Conservation (phyloP, 2,329 filamentous ascomycete genomes). For the Colletotrichum sp. region DNA sequence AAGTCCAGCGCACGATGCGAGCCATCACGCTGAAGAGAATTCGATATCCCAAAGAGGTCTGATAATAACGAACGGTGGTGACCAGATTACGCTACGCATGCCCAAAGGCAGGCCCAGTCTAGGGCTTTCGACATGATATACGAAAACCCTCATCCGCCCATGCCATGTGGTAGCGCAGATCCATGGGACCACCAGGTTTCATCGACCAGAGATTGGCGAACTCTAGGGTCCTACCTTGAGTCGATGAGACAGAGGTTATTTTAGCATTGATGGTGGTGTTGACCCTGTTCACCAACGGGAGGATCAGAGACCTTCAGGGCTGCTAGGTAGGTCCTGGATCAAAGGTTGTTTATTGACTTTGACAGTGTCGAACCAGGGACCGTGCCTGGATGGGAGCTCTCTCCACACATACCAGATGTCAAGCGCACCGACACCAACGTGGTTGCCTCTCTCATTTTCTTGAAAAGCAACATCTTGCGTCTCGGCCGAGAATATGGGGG, state of each 20-base stretch:
- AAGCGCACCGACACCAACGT: background rate
- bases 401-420: background rate
- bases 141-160: background rate
- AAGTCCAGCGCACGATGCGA: background rate
- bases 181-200: background rate
- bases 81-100: background rate
- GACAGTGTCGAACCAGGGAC: background rate
- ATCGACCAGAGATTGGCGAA: background rate
- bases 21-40: background rate
- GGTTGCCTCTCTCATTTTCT: background rate
- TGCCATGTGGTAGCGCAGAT: background rate
- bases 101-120: fast-evolving
- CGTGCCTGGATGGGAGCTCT: background rate
- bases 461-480: background rate
- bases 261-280: constrained; percentile 11
- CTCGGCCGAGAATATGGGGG: background rate
- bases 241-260: constrained; percentile 17
- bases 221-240: background rate
- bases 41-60: background rate
- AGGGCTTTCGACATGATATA: background rate
- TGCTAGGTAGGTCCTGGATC: background rate
- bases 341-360: background rate
- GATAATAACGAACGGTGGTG: background rate
- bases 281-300: background rate
- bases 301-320: background rate